phyloP scores from a whole-genome alignment of 2,329 filamentous ascomycete species.

The Helotiales sp. region DNA sequence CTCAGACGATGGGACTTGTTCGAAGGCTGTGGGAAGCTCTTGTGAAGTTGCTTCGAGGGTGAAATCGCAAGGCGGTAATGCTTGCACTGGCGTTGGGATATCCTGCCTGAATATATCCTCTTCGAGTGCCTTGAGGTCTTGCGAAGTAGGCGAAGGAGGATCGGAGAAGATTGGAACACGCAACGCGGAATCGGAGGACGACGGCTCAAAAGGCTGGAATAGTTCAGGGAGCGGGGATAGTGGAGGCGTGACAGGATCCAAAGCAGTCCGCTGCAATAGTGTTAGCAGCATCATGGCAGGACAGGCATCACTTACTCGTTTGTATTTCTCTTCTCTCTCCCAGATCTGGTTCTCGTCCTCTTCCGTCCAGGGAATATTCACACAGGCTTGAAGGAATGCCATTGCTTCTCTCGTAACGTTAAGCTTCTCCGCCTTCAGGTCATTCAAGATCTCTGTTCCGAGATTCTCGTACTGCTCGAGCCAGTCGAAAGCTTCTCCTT shows the following conservation, averaged over 20 bases:
- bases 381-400: conserved; percentile 28
- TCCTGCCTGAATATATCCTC: conserved; percentile 40
- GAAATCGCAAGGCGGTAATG: background rate
- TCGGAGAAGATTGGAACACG: conserved; percentile 37
- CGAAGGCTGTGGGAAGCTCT: conserved; percentile 65
- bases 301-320: conserved; percentile 29
- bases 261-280: conserved; percentile 28
- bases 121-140: conserved; percentile 38
- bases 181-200: conserved; percentile 33
- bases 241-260: conserved; percentile 41
- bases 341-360: conserved; percentile 35
- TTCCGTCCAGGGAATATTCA: conserved; percentile 31
- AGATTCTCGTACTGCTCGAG: conserved; percentile 28
- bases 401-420: conserved; percentile 37
- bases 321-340: conserved; percentile 31
- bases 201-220: conserved; percentile 34
- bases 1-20: conserved; percentile 18
- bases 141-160: conserved; percentile 32
- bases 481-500: conserved; percentile 37
- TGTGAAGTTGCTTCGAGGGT: conserved; percentile 31
- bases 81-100: conserved; percentile 31
- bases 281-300: background rate
- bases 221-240: conserved; percentile 34
- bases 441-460: conserved; percentile 28
- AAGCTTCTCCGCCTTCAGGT: conserved; percentile 39